These are phyloP conservation scores for Spongispora temasekensis DNA, from an alignment of 1,284 basidiomycete genomes.

Conservation along the genomic window DNA sequence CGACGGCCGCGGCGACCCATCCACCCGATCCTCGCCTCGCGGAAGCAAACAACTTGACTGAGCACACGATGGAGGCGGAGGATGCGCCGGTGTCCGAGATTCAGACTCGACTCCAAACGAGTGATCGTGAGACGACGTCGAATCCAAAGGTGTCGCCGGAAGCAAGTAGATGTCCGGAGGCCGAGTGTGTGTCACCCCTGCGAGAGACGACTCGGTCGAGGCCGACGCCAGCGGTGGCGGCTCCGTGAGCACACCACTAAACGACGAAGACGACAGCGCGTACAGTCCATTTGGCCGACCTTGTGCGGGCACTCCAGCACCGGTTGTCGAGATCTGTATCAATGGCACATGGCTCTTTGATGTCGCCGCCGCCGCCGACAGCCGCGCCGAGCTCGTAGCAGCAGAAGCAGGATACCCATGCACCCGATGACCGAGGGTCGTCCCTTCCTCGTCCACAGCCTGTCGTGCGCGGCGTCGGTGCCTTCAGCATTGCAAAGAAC, in stretches of 20 bases:
- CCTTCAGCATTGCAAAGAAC: no score
- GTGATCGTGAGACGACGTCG: constrained; percentile 12
- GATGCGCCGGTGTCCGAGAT: neutral
- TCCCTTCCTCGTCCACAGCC: constrained; percentile 30
- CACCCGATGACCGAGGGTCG: no score
- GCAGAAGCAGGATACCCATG: no score
- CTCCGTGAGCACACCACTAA: constrained; percentile 34
- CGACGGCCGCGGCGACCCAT: constrained; percentile 21
- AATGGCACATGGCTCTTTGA: constrained; percentile 19
- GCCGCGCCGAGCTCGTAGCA: constrained; percentile 14
- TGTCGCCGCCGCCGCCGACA: constrained; percentile 16
- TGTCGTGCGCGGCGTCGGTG: constrained; percentile 6
- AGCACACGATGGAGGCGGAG: neutral
- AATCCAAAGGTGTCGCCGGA: constrained; percentile 30
- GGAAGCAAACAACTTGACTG: neutral
- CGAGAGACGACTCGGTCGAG: constrained; percentile 13
- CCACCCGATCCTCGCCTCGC: constrained; percentile 16
- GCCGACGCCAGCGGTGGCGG: constrained; percentile 27
- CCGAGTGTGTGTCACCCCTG: constrained; percentile 3
- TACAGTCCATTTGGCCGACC: neutral
- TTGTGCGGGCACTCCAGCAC: no score
- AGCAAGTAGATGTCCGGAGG: constrained; percentile 32
- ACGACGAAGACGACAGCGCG: constrained; percentile 24
- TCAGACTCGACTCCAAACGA: constrained; percentile 6
- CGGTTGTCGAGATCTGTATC: constrained; percentile 33